Percentiles rank a stretch among this genome's conserved stretches.
These are phyloP conservation scores for Triticum turgidum DNA, from an alignment of 176 grass and related monocot species.

Conservation along the genomic window DNA sequence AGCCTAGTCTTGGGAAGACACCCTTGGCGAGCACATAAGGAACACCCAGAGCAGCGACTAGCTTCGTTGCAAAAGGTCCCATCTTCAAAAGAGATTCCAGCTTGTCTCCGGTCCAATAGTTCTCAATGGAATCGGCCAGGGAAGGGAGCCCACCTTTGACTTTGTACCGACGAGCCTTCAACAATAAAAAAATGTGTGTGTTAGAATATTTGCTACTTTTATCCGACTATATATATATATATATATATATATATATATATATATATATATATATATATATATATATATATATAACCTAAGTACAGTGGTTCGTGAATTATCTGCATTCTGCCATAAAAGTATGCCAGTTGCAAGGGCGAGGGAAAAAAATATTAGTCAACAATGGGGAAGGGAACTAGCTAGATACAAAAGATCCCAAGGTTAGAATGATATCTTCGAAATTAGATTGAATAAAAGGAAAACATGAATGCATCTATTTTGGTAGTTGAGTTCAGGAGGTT, in stretches of 20 bases:
- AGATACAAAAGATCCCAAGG: neutral
- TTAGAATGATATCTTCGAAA: neutral
- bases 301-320: neutral
- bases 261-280: too few relatives aligned
- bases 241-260: neutral
- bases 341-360: neutral
- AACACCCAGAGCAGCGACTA: constrained; percentile 42
- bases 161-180: constrained; percentile 37
- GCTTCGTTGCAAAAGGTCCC: constrained; percentile 35
- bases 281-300: neutral
- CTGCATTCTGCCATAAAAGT: neutral
- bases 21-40: constrained; percentile 47
- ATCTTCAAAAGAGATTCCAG: constrained; percentile 11
- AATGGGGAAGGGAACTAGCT: neutral
- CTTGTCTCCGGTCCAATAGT: too few relatives aligned
- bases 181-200: constrained; percentile 1
- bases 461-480: neutral
- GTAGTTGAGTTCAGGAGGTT: neutral
- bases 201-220: neutral
- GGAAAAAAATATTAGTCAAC: neutral
- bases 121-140: constrained; percentile 25
- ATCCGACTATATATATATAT: neutral
- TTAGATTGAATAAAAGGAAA: neutral
- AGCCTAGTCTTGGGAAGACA: constrained; percentile 46
- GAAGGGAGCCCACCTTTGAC: neutral